Conservation (phyloP, 306 rosid genomes). For the Vigna unguiculata region DNA sequence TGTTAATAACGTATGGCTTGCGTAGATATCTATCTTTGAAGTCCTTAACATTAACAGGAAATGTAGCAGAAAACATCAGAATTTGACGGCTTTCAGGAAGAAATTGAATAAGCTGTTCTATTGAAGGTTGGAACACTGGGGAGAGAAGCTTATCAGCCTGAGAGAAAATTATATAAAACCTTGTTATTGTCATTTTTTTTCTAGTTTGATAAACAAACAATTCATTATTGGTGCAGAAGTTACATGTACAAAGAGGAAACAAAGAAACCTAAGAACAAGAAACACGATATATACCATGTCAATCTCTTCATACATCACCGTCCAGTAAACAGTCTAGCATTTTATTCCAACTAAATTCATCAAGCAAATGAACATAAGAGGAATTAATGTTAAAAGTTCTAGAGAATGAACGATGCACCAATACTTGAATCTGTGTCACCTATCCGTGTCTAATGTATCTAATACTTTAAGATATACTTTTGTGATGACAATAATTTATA, state of each 20-base stretch:
- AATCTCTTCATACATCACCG: not conserved
- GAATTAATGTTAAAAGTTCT: not conserved
- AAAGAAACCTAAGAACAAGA: not conserved
- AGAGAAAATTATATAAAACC: slow-evolving; percentile 8
- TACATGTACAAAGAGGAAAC: not conserved
- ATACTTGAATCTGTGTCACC: no score
- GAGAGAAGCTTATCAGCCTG: slow-evolving; percentile 98
- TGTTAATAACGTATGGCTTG: slow-evolving; percentile 84
- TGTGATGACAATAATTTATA: no score
- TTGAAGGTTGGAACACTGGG: slow-evolving; percentile 96
- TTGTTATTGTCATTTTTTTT: slow-evolving; percentile 2
- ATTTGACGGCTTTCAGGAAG: slow-evolving; percentile 80
- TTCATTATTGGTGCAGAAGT: no score
- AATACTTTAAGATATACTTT: no score
- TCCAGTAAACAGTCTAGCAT: not conserved
- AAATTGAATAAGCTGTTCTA: slow-evolving; percentile 87
- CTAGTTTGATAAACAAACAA: not conserved
- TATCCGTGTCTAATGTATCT: no score
- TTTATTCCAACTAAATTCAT: not conserved
- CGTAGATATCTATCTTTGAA: slow-evolving; percentile 93
- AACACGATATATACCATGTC: not conserved
- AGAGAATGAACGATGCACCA: not conserved
- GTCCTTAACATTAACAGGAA: slow-evolving; percentile 97
- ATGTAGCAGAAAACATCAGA: slow-evolving; percentile 97
- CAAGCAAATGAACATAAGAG: not conserved